Conservation (phyloP, 1,139 yeast species). For the Zygoascus sp. region DNA sequence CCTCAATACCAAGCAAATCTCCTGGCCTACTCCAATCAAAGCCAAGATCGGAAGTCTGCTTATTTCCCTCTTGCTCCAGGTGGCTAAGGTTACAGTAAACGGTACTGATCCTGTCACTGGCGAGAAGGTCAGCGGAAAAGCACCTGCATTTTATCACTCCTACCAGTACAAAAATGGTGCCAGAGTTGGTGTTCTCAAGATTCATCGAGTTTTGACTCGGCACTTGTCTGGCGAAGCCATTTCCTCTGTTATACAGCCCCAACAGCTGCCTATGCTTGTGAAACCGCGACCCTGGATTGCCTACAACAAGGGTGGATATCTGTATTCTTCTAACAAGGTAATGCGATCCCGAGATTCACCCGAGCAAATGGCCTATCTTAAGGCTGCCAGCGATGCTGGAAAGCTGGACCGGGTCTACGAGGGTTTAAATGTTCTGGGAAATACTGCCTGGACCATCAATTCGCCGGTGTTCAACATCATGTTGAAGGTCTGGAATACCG, state of each 20-base stretch:
- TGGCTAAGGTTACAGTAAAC: conserved; percentile 72
- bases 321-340: conserved; percentile 55
- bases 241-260: conserved; percentile 75
- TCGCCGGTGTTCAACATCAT: conserved; percentile 62
- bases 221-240: conserved; percentile 65
- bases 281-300: conserved; percentile 84
- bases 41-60: conserved; percentile 83
- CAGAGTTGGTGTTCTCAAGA: conserved; percentile 73
- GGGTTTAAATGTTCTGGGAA: conserved; percentile 84
- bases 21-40: conserved; percentile 63
- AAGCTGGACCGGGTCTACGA: conserved; percentile 62
- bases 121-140: conserved; percentile 56
- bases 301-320: conserved; percentile 80
- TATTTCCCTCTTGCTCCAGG: conserved; percentile 68
- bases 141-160: conserved; percentile 89
- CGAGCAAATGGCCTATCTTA: conserved; percentile 83
- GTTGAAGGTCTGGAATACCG: conserved; percentile 81
- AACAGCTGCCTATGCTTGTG: conserved; percentile 86
- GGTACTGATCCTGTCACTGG: conserved; percentile 80
- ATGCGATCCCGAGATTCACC: conserved; percentile 82
- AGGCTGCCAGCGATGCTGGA: conserved; percentile 72
- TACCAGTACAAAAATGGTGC: conserved; percentile 78
- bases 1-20: conserved; percentile 36
- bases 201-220: conserved; percentile 57
- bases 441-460: conserved; percentile 91